A percentile compares a stretch with the other conserved stretches of the same genome.
These are phyloP conservation scores for Neophaeococcomyces mojaviensis DNA, from an alignment of 2,329 filamentous ascomycete genomes.

Conservation along the genomic window DNA sequence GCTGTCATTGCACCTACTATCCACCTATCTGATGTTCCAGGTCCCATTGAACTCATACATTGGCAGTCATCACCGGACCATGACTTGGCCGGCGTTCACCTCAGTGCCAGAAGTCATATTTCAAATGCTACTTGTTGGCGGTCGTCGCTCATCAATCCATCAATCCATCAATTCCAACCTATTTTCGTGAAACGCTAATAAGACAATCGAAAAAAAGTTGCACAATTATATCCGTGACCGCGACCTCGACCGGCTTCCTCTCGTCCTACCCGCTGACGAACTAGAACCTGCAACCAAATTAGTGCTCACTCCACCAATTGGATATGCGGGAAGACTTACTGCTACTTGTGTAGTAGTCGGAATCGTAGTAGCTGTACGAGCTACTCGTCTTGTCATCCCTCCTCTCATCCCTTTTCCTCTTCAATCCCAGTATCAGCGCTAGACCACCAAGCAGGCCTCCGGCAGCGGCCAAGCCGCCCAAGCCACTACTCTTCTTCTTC, in stretches of 20 bases:
- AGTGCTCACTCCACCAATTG: constrained; percentile 15
- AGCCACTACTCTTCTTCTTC: constrained; percentile 30
- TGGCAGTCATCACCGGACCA: too few species aligned
- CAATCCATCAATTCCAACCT: constrained; percentile 2
- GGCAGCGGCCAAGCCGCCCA: constrained; percentile 34
- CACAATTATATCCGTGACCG: constrained; percentile 6
- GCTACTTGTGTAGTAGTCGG: constrained; percentile 32
- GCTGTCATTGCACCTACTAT: too few species aligned
- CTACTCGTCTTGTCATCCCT: constrained; percentile 33
- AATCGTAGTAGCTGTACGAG: constrained; percentile 28
- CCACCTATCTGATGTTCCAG: too few species aligned
- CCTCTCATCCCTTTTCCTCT: constrained; percentile 29
- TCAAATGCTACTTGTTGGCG: too few species aligned
- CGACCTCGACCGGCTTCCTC: constrained; percentile 23
- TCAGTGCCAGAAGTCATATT: too few species aligned
- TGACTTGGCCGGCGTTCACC: too few species aligned
- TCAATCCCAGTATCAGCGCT: constrained; percentile 39
- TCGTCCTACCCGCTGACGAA: constrained; percentile 34
- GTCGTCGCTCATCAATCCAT: neutral
- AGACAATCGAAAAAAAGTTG: neutral
- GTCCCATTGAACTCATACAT: too few species aligned
- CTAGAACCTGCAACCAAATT: constrained; percentile 33
- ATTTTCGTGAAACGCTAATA: constrained; percentile 1
- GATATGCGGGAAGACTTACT: constrained; percentile 30
- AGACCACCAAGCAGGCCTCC: constrained; percentile 38